A percentile compares a stretch with the other conserved stretches of the same genome.
phyloP scores from a whole-genome alignment of 140 eudicot genomes.

The Erigeron philadelphicus region DNA sequence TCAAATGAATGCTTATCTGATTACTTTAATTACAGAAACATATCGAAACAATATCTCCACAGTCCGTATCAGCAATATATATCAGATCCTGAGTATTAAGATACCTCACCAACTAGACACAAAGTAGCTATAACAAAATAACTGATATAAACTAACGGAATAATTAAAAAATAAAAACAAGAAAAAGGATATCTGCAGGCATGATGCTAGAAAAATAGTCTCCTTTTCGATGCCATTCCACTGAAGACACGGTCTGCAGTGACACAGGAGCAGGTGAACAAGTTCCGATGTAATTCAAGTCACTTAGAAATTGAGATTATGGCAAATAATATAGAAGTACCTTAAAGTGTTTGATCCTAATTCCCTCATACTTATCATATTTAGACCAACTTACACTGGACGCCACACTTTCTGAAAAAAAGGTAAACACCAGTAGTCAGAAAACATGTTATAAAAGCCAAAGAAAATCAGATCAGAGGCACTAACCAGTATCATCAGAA shows the following conservation, averaged over 20 bases:
- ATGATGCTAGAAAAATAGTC: slow-evolving; percentile 89
- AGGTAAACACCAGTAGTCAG: neutral
- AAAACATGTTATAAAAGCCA: neutral
- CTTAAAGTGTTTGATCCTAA: slow-evolving; percentile 82
- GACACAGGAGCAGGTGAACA: slow-evolving; percentile 20
- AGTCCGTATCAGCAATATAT: neutral
- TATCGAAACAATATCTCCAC: neutral
- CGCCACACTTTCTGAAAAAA: slow-evolving; percentile 38
- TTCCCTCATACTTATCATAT: slow-evolving; percentile 64
- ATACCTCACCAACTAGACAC: neutral
- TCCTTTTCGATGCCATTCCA: slow-evolving; percentile 99
- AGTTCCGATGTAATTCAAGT: neutral
- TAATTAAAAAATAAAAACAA: neutral
- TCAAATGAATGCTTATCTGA: too few species aligned
- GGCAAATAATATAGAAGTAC: slow-evolving; percentile 29
- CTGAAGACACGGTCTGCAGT: slow-evolving; percentile 75
- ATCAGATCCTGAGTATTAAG: neutral
- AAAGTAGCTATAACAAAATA: neutral
- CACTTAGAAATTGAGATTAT: neutral
- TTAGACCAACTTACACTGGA: slow-evolving; percentile 60
- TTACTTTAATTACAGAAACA: neutral
- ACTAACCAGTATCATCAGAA: slow-evolving; percentile 75
- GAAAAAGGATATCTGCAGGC: slow-evolving; percentile 92
- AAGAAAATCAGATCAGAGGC: neutral
- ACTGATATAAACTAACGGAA: neutral